A percentile compares a stretch with the other conserved stretches of the same genome.
phyloP scores from a whole-genome alignment of 257 asterid species.

The Ilex asprella region DNA sequence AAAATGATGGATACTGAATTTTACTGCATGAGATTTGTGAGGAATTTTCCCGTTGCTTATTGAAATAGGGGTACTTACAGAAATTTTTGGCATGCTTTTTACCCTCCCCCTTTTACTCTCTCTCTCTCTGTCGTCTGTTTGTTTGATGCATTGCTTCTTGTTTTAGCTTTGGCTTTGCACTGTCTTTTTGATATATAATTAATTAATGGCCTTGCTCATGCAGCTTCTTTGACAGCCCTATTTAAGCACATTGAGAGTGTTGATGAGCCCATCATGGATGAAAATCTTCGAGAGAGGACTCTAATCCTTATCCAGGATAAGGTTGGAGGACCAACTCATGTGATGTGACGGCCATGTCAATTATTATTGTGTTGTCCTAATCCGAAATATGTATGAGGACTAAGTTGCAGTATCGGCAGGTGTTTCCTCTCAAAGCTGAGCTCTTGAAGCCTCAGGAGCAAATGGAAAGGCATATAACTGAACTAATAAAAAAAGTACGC shows the following conservation, averaged over 20 bases:
- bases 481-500: conserved; percentile 69
- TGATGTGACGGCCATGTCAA: conserved; percentile 9
- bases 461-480: conserved; percentile 95
- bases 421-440: conserved; percentile 85
- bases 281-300: conserved; percentile 88
- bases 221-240: conserved; percentile 89
- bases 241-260: conserved; percentile 91
- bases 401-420: conserved; percentile 34
- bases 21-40: background rate
- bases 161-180: conserved; percentile 2
- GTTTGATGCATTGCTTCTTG: conserved; percentile 3
- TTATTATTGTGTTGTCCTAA: conserved; percentile 2
- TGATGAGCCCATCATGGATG: conserved; percentile 85
- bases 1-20: too few species aligned
- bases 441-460: conserved; percentile 72
- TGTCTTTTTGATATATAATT: conserved; percentile 11
- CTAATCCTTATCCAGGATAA: conserved; percentile 73
- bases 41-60: too few species aligned
- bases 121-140: background rate
- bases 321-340: conserved; percentile 34
- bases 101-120: background rate
- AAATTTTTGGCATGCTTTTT: background rate
- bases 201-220: conserved; percentile 14
- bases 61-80: too few species aligned
- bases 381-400: conserved; percentile 1